These are phyloP conservation scores for Corylus americana DNA, from an alignment of 306 rosid genomes.

Conservation along the genomic window DNA sequence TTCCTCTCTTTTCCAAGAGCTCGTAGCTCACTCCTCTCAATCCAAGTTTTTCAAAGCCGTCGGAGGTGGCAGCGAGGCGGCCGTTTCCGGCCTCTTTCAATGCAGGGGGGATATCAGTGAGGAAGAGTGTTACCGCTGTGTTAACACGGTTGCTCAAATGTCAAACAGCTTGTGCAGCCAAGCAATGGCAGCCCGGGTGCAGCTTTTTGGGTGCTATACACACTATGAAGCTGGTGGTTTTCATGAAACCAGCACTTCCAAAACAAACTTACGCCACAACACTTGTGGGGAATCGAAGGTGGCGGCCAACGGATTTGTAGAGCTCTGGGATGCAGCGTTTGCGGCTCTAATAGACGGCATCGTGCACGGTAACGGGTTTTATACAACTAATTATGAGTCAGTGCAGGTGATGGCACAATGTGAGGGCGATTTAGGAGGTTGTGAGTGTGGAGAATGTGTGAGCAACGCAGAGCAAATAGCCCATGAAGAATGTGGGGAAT, in stretches of 20 bases:
- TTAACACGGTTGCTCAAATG: constrained; percentile 33
- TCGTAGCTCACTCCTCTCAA: constrained; percentile 51
- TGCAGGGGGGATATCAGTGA: constrained; percentile 53
- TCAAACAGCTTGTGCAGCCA: constrained; percentile 46
- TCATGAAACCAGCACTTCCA: background rate
- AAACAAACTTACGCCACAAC: constrained; percentile 36
- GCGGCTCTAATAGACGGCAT: constrained; percentile 40
- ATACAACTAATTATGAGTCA: constrained; percentile 17
- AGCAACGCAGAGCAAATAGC: constrained; percentile 49
- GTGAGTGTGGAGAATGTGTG: constrained; percentile 67
- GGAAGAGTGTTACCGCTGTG: constrained; percentile 59
- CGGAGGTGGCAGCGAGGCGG: constrained; percentile 12
- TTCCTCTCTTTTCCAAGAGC: constrained; percentile 50
- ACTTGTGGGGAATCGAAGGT: constrained; percentile 37
- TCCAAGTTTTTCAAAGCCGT: constrained; percentile 53
- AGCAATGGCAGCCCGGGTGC: constrained; percentile 55
- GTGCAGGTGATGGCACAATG: constrained; percentile 71
- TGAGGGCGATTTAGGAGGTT: constrained; percentile 43
- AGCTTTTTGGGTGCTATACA: constrained; percentile 61
- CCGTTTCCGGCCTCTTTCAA: constrained; percentile 60
- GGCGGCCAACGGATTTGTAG: constrained; percentile 21
- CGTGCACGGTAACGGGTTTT: constrained; percentile 40
- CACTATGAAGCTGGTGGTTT: constrained; percentile 38
- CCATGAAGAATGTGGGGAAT: constrained; percentile 41
- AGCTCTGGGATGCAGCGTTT: constrained; percentile 51